Conservation (phyloP, 78 protist species). For the Isochrysis galbana region DNA sequence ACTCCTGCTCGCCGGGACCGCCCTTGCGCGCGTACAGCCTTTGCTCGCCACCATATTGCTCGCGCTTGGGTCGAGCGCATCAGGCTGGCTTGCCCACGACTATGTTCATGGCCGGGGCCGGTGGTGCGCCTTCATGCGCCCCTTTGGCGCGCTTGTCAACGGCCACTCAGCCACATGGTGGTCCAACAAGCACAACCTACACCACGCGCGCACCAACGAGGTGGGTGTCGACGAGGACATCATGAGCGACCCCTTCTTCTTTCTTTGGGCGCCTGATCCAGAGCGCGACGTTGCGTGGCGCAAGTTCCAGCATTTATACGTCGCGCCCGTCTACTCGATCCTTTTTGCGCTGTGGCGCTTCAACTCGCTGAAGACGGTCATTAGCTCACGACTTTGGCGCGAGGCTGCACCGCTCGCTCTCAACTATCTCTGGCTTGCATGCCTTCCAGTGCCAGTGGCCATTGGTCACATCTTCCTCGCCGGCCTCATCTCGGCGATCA, state of each 20-base stretch:
- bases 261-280: neutral
- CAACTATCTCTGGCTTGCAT: neutral
- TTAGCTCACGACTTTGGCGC: neutral
- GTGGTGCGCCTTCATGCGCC: too few relatives aligned
- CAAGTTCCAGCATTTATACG: neutral
- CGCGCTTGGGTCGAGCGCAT: neutral
- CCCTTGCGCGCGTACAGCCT: neutral
- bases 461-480: neutral
- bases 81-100: neutral
- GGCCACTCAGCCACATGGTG: conserved; percentile 37
- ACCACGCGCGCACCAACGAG: conserved; percentile 44
- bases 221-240: neutral
- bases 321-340: neutral
- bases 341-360: neutral
- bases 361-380: neutral
- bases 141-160: neutral
- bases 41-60: neutral
- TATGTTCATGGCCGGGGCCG: neutral
- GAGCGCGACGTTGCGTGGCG: neutral
- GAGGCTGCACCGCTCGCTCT: neutral
- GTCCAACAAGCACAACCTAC: conserved; percentile 31
- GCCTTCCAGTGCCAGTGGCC: neutral
- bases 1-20: neutral
- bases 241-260: neutral
- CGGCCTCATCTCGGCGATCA: neutral